Percentiles rank a stretch among this genome's conserved stretches.
phyloP scores from a whole-genome alignment of 495 filamentous ascomycete species.

The Physcia stellaris region DNA sequence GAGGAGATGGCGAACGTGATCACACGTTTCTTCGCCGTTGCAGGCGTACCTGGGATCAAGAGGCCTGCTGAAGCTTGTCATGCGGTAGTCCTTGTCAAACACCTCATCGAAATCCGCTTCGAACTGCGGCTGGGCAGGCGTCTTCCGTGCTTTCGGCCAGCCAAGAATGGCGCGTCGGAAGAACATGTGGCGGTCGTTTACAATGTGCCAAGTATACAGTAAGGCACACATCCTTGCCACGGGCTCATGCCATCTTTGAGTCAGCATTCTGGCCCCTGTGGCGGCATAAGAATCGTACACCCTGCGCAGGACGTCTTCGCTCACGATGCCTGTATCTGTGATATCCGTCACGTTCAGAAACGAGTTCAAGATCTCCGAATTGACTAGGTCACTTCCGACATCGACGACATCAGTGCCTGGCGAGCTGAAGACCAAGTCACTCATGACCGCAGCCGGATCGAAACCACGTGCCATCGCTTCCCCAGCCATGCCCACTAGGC shows the following conservation, averaged over 20 bases:
- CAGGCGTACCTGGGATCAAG: constrained; percentile 15
- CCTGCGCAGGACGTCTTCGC: constrained; percentile 17
- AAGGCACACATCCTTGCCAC: constrained; percentile 16
- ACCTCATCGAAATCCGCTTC: constrained; percentile 22
- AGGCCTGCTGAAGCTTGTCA: constrained; percentile 20
- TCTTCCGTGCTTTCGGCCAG: constrained; percentile 16
- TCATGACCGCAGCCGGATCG: constrained; percentile 18
- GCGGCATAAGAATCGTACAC: constrained; percentile 22
- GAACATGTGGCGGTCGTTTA: constrained; percentile 20
- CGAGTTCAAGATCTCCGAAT: constrained; percentile 23
- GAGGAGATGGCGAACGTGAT: constrained; percentile 17
- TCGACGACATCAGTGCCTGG: constrained; percentile 23
- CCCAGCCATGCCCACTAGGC: constrained; percentile 19
- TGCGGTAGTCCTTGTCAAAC: constrained; percentile 18
- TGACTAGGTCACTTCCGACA: constrained; percentile 20
- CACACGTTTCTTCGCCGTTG: constrained; percentile 18
- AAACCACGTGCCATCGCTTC: constrained; percentile 20
- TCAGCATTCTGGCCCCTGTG: constrained; percentile 15
- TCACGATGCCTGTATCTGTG: constrained; percentile 19
- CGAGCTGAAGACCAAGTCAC: constrained; percentile 17
- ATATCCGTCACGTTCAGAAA: constrained; percentile 21
- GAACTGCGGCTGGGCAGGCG: constrained; percentile 8
- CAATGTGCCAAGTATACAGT: constrained; percentile 21
- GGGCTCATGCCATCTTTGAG: constrained; percentile 19
- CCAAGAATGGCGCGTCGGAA: constrained; percentile 18